phyloP scores from a whole-genome alignment of 2,329 filamentous ascomycete genomes.

The Paramyrothecium roridum region DNA sequence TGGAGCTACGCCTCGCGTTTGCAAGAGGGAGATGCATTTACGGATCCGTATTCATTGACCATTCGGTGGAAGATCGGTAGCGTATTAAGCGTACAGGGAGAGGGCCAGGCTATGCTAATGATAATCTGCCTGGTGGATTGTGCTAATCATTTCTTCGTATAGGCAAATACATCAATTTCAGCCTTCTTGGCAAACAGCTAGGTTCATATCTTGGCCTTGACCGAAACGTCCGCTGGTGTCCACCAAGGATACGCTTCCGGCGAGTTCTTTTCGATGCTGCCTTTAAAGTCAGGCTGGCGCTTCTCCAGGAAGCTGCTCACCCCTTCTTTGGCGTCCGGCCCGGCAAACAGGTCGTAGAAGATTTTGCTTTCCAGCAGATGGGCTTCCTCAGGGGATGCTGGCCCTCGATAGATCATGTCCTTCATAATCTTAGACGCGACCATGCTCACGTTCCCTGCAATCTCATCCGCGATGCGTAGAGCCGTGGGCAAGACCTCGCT shows the following conservation, averaged over 20 bases:
- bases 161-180: not conserved
- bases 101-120: no score
- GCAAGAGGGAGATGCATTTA: no score
- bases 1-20: no score
- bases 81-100: no score
- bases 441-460: constrained; percentile 62
- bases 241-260: constrained; percentile 67
- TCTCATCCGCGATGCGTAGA: constrained; percentile 62
- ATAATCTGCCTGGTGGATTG: not conserved
- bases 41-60: no score
- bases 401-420: constrained; percentile 65
- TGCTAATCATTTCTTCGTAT: not conserved
- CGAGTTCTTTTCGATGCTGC: constrained; percentile 55
- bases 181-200: not conserved
- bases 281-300: constrained; percentile 59
- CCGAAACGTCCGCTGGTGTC: constrained; percentile 40
- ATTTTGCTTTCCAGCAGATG: constrained; percentile 67
- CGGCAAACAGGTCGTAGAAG: constrained; percentile 58
- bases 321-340: constrained; percentile 61
- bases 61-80: no score
- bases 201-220: constrained; percentile 20
- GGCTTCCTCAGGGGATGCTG: constrained; percentile 61
- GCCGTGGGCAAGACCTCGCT: constrained; percentile 62
- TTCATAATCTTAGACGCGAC: constrained; percentile 66
- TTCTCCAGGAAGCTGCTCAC: constrained; percentile 69